Percentiles rank a stretch among this genome's conserved stretches.
These are phyloP conservation scores for Ramalina intermedia DNA, from an alignment of 495 filamentous ascomycete genomes.

Conservation along the genomic window DNA sequence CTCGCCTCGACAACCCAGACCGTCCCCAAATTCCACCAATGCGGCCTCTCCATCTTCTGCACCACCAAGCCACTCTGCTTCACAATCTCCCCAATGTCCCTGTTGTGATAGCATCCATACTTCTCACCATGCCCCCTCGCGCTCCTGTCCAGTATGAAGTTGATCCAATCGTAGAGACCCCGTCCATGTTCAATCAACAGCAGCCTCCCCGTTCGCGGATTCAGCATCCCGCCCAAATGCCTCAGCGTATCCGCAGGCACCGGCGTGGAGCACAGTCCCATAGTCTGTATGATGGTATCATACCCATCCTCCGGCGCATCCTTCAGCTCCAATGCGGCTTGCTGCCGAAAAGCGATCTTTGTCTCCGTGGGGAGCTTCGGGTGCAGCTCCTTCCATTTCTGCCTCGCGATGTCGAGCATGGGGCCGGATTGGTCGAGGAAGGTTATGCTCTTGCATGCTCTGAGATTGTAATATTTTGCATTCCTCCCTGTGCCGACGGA, in stretches of 20 bases:
- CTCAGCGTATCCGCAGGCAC: constrained; percentile 38
- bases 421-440: constrained; percentile 48
- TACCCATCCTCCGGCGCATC: constrained; percentile 27
- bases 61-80: constrained; percentile 71
- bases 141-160: constrained; percentile 59
- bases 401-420: constrained; percentile 48
- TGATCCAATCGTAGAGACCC: constrained; percentile 62
- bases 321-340: constrained; percentile 19
- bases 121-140: constrained; percentile 65
- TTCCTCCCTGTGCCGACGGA: constrained; percentile 89
- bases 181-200: constrained; percentile 85
- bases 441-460: constrained; percentile 32
- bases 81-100: constrained; percentile 73
- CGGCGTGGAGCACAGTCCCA: constrained; percentile 78
- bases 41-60: constrained; percentile 46
- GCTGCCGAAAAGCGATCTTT: constrained; percentile 28
- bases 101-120: constrained; percentile 96
- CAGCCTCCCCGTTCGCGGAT: constrained; percentile 49
- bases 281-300: constrained; percentile 83
- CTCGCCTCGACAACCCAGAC: constrained; percentile 46
- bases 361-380: constrained; percentile 22
- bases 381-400: constrained; percentile 40
- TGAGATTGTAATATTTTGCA: constrained; percentile 51
- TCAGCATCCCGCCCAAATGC: constrained; percentile 25
- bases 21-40: constrained; percentile 63